phyloP scores from a whole-genome alignment of 805 yeast genomes.

The Saccharomycopsis guyanensis region DNA sequence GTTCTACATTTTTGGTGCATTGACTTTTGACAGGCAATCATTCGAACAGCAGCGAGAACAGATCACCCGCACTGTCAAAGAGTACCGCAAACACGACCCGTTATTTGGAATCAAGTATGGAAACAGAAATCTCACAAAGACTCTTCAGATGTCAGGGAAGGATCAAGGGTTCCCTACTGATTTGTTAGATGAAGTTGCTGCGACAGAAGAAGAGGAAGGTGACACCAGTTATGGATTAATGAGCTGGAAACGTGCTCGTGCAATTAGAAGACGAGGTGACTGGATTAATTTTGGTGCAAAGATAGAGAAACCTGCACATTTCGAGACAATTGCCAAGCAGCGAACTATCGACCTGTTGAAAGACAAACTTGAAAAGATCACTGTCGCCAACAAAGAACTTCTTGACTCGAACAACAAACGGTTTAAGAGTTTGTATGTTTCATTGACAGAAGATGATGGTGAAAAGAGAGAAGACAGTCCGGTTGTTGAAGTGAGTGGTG shows the following conservation, averaged over 20 bases:
- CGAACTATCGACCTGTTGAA: conserved; percentile 3
- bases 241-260: background rate
- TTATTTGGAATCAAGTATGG: conserved; percentile 19
- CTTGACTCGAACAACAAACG: conserved; percentile 2
- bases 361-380: conserved; percentile 6
- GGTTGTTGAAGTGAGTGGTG: background rate
- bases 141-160: no score
- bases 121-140: conserved; percentile 17
- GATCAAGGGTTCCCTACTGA: no score
- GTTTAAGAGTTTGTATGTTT: conserved; percentile 6
- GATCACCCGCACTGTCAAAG: background rate
- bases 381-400: background rate
- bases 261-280: background rate
- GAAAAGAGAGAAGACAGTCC: background rate
- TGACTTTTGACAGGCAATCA: background rate
- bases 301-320: background rate
- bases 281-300: background rate
- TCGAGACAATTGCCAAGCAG: background rate
- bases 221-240: background rate
- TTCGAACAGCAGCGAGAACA: background rate
- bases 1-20: conserved; percentile 8
- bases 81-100: background rate
- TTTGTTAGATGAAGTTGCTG: background rate
- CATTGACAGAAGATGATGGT: conserved; percentile 6
- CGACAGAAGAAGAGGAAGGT: background rate